Base-by-base conservation (phyloP, 805 yeast species). In the Pichia thaimueangensis region DNA sequence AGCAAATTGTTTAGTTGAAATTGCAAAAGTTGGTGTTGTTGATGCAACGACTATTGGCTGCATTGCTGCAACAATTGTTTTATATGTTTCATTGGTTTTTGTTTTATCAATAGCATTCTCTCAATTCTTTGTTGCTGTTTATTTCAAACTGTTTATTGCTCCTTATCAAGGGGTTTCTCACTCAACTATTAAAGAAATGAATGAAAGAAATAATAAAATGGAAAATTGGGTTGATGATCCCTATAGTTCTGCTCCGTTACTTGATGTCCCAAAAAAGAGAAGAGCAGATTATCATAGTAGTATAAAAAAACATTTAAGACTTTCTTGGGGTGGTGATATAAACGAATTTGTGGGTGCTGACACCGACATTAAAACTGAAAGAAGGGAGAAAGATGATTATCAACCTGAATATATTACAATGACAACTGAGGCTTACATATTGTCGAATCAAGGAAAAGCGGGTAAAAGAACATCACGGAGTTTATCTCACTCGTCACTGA, bases 21-120 rank as follows among this genome's bases (percentile, higher is more conserved):
- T 87, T 41, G 70, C 85, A 39, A 86, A 83, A 62, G 95, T 91
- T 13, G 98, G 98, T 19, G 80, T 78, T 37, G 76, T 93, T 32
- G 97, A 93, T 58, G 78, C 89, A 2, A 86, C 85, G 30, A 80
- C 95, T 6, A 78, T 93, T 55, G 98, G 98, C 6, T 93, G 98
- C 65, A 80, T 93, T 56, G 95, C 96, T 0, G 87, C 97, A 0
- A 68, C 79, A 42, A 79, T 89, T 30, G 96, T 93, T 1, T 72
- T 93, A 47, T 77, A 78, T 53, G 73, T 83, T 6, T 85, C 97
- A 1, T 71, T 93, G 55, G 81, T 84, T 9, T 87, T 93, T 58
- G 89, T 93, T 54, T 69, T 93, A 45, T 74, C 94, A 2, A 76
- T 93, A 41, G 95, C 88, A 20, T 56, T 80, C 40, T 70, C 70